Evolutionary conservation across 495 filamentous ascomycete species (phyloP).

Genomic region (Evernia prunastri): DNA sequence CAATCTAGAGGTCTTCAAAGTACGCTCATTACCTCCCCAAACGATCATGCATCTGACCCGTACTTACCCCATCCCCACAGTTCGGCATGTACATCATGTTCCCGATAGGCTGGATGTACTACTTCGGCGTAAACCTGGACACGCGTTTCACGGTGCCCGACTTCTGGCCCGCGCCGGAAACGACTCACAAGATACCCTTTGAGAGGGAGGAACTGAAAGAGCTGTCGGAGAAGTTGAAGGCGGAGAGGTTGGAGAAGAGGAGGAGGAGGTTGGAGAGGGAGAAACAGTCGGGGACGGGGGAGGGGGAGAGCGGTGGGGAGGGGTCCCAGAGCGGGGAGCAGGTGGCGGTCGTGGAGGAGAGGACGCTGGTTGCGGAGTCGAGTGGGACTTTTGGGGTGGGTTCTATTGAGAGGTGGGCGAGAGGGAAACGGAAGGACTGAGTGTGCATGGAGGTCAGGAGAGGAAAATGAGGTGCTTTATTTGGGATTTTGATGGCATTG

Average conservation of each 20-base stretch:
- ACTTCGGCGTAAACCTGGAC: slow-evolving; percentile 98
- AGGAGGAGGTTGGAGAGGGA: slow-evolving; percentile 53
- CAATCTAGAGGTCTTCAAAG: slow-evolving; percentile 96
- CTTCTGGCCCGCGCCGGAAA: slow-evolving; percentile 87
- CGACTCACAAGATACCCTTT: slow-evolving; percentile 81
- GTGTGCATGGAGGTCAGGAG: neutral
- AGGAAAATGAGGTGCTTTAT: neutral
- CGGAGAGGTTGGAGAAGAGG: slow-evolving; percentile 51
- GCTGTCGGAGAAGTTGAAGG: slow-evolving; percentile 68
- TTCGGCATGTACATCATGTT: slow-evolving; percentile 99
- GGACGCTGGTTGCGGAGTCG: neutral
- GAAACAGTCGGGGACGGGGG: slow-evolving; percentile 21
- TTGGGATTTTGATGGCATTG: neutral
- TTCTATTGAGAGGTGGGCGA: slow-evolving; percentile 16
- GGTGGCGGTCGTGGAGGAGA: slow-evolving; percentile 1
- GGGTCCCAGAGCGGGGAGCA: neutral
- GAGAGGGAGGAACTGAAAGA: slow-evolving; percentile 79
- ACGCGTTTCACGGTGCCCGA: slow-evolving; percentile 75
- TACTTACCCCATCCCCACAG: slow-evolving; percentile 36
- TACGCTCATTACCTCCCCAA: slow-evolving; percentile 35
- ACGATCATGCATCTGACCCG: neutral
- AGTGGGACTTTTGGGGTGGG: slow-evolving; percentile 11
- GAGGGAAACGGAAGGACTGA: slow-evolving; percentile 3
- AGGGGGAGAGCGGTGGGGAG: slow-evolving; percentile 1
- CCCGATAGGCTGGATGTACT: slow-evolving; percentile 98